Base-by-base conservation (phyloP, 2,329 filamentous ascomycete species). In the Stagonosporopsis tanaceti region DNA sequence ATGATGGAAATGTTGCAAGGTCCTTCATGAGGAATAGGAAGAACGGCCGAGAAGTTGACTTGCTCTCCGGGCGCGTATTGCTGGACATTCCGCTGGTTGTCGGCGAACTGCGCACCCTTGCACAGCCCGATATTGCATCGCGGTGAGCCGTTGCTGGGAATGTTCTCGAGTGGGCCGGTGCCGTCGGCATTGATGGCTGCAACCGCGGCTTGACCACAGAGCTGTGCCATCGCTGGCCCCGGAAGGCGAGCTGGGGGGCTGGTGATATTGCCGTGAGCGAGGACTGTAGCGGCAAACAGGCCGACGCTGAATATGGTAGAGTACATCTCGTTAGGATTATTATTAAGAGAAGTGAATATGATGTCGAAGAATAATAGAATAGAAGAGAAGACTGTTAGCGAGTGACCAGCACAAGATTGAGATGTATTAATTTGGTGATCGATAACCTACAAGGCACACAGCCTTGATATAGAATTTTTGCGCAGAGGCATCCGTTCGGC, bases 1-100 rank as follows among this genome's bases (percentile, higher is more conserved):
- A 88, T 80, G 41, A 88, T 80, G 8, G 81, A 85, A n/a, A 88
- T 83, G 69, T 88, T 88, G 55, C 82, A 82, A 6, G 74, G 75
- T 24, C 84, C 84, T 27, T 80, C 81, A 69, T 86, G 84, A 25
- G 82, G 83, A 50, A 82, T 81, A 17, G 76, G 73, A 57, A 84
- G 75, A 57, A 82, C 77, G 62, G 82, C 78, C 34, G 70, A 72
- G 50, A 84, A 73, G 22, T 74, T 64, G 40, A 85, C 73, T 30
- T 73, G 71, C 15, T 65, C 58, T 47, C 82, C 81, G 2, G 78
- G 68, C 14, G 78, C 81, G 76, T 80, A 85, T 25, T 72, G 77
- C 38, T 75, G 77, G 46, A 87, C 79, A 59, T 82, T 82, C 59
- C 68, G 77, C 58, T 71, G 79, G 78, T 85, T 86, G 77, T 87